Evolutionary conservation across 164 flowering plant species (phyloP), one percentile per base, ranked within the genome.

Genomic region (Umbellularia californica): DNA sequence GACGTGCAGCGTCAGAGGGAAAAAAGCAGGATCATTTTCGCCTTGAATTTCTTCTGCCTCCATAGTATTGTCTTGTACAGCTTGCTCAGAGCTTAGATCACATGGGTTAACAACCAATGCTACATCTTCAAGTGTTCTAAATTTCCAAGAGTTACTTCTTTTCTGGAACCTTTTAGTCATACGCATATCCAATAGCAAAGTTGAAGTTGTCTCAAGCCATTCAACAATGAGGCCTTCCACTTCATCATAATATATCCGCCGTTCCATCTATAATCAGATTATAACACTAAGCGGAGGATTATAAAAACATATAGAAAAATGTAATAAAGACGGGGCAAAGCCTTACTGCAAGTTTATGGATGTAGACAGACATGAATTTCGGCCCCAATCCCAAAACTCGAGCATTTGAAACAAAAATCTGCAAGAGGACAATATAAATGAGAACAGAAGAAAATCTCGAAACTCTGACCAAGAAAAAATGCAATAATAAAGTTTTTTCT

Each of bases 321-420:
- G 27, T 1, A 23, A 70, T 15, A 67, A 5, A 19, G 30, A 5
- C 67, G 9, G 69, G 47, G 28, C 7, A 7, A 70, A 11, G 23
- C 79, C 97, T 88, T 83, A 95, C 99, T 74, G 90, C 92, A 41
- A 95, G 77, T 78, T 87, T 86, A 24, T 79, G 82, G 50, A 95
- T 85, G 79, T 93, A 95, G 28, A 95, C 76, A 24, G 95, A 85
- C 98, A 95, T 92, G 81, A 95, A 95, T 78, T 82, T 88, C n/a
- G 99, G 97, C 13, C 99, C 99, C 72, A 95, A 80, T 65, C 92
- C 92, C 87, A 93, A 30, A 25, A 95, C 95, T 82, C 97, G 84
- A 50, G 97, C 99, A 76, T 93, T 90, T 24, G 92, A 83, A 28
- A 88, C 71, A 22, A 92, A 76, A 76, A 88, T 75, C 99, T 95